Conservation (phyloP, 495 filamentous ascomycete species). For the Podospora fimiseda region DNA sequence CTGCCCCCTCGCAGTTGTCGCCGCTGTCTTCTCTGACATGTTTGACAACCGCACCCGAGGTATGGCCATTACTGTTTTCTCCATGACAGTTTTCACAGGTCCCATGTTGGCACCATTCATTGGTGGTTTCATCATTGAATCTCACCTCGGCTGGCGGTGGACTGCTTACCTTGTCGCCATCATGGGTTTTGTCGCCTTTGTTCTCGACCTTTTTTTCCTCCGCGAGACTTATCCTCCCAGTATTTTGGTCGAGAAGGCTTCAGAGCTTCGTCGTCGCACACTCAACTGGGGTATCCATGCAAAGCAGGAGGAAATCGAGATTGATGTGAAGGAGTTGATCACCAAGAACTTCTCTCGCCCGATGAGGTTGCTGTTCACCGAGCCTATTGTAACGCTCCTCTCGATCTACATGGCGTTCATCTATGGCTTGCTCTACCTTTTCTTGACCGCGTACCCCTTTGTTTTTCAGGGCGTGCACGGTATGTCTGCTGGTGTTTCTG, state of each 20-base stretch:
- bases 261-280: conserved; percentile 71
- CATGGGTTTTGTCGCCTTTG: conserved; percentile 70
- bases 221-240: conserved; percentile 79
- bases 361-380: conserved; percentile 67
- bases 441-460: conserved; percentile 73
- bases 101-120: conserved; percentile 76
- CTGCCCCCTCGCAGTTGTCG: conserved; percentile 75
- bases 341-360: conserved; percentile 81
- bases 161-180: conserved; percentile 67
- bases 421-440: conserved; percentile 73
- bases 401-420: conserved; percentile 80
- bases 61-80: conserved; percentile 74
- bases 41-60: conserved; percentile 74
- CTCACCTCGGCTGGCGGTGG: conserved; percentile 76
- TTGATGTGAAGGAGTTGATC: conserved; percentile 71
- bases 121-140: conserved; percentile 73
- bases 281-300: conserved; percentile 92
- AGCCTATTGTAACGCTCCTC: conserved; percentile 70
- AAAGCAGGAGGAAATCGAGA: conserved; percentile 87
- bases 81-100: conserved; percentile 76
- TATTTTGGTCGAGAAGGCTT: conserved; percentile 69
- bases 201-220: conserved; percentile 64
- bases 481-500: conserved; percentile 59
- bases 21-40: conserved; percentile 83
- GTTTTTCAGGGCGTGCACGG: conserved; percentile 69